A percentile compares a stretch with the other conserved stretches of the same genome.
Evolutionary conservation across 148 eudicot species (phyloP).

Genomic region (Dianthus caryophyllus): DNA sequence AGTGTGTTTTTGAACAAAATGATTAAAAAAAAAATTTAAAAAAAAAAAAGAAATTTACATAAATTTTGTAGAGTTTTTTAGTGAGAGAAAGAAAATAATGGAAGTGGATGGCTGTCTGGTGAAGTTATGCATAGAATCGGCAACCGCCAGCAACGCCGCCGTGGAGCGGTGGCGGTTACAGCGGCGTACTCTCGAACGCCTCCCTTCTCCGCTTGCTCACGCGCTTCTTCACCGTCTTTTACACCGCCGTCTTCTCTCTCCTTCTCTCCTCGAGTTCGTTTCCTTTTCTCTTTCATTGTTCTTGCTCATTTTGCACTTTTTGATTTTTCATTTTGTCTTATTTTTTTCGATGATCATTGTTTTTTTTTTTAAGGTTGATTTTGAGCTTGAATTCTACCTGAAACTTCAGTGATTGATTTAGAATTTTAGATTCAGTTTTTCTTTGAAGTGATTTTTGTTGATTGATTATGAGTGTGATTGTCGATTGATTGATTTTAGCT

Average conservation of each 20-base stretch:
- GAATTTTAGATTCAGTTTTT: neutral
- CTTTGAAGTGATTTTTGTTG: no score
- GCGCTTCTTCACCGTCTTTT: conserved; percentile 67
- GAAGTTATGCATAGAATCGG: conserved; percentile 56
- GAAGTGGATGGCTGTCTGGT: conserved; percentile 40
- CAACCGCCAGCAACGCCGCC: conserved; percentile 42
- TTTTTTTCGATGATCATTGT: neutral
- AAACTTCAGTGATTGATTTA: neutral
- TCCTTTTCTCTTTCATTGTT: neutral
- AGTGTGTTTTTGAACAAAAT: no score
- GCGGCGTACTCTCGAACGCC: conserved; percentile 67
- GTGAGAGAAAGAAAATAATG: conserved; percentile 18
- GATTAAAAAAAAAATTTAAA: no score
- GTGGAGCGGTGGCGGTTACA: conserved; percentile 81
- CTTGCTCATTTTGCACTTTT: no score
- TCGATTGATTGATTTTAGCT: no score
- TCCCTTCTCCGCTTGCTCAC: conserved; percentile 66
- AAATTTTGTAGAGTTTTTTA: neutral
- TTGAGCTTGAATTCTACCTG: neutral
- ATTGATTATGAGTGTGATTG: no score
- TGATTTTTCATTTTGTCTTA: neutral
- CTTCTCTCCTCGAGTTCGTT: conserved; percentile 74
- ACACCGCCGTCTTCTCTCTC: conserved; percentile 65
- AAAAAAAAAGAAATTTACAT: no score
- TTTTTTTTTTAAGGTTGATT: neutral